Evolutionary conservation across 1,139 yeast genomes (phyloP).

Genomic region (Saccharomycopsis hybrid): DNA sequence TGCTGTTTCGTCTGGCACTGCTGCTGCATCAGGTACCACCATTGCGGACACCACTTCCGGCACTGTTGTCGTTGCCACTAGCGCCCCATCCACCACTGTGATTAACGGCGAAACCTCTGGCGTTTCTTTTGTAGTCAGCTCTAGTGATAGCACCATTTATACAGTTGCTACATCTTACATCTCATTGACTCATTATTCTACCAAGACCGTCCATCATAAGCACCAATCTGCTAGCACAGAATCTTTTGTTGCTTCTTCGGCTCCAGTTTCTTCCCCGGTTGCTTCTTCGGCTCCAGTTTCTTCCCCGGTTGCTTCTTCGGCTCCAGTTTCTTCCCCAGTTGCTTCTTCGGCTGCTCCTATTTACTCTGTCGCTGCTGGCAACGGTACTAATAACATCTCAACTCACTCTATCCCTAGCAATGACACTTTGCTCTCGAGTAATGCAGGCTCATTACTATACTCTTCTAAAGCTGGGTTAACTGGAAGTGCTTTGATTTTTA

Average conservation of each 20-base stretch:
- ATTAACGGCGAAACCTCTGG: slow-evolving; percentile 10
- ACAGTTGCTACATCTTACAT: slow-evolving; percentile 1
- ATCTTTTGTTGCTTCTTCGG: neutral
- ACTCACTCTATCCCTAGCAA: too few relatives aligned
- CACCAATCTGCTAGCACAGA: too few relatives aligned
- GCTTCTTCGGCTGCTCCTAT: neutral
- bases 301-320: neutral
- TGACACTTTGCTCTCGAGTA: too few relatives aligned
- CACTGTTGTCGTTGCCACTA: neutral
- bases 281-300: neutral
- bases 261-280: neutral
- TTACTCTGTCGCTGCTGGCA: neutral
- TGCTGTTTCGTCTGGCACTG: slow-evolving; percentile 1
- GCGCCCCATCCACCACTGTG: too few relatives aligned
- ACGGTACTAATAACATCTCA: neutral
- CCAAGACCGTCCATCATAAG: too few relatives aligned
- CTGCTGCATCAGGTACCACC: slow-evolving; percentile 2
- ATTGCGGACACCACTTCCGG: neutral
- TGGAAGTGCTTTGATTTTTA: too few relatives aligned
- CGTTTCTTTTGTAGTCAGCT: slow-evolving; percentile 7
- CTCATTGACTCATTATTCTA: too few relatives aligned
- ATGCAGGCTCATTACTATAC: too few relatives aligned
- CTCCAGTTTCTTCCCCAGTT: neutral
- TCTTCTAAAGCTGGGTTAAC: too few relatives aligned
- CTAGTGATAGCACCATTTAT: neutral